phyloP scores from a whole-genome alignment of 805 yeast genomes.

The Pichia exigua region DNA sequence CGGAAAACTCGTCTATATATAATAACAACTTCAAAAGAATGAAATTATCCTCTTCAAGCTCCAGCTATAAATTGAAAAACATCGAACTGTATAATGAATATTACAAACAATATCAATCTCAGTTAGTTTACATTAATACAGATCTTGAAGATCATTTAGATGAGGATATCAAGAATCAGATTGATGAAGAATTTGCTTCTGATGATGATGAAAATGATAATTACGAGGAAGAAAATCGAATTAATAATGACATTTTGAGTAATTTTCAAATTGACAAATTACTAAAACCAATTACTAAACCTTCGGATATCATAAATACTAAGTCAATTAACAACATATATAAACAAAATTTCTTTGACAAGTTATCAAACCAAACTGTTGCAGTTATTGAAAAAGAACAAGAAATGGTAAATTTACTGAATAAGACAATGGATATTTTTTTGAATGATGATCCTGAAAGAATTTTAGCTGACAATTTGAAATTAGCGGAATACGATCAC shows the following conservation, averaged over 20 bases:
- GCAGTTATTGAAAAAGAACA: constrained; percentile 79
- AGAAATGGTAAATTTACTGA: constrained; percentile 59
- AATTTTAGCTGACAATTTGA: constrained; percentile 54
- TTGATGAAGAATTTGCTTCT: constrained; percentile 24
- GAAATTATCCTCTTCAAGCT: constrained; percentile 18
- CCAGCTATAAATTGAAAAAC: constrained; percentile 16
- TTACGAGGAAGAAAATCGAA: constrained; percentile 1
- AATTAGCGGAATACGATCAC: constrained; percentile 64
- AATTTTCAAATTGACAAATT: constrained; percentile 49
- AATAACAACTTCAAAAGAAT: constrained; percentile 22
- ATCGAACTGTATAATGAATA: constrained; percentile 14
- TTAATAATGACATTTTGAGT: constrained; percentile 31
- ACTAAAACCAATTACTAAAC: constrained; percentile 71
- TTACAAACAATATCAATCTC: constrained; percentile 14
- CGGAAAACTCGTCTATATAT: not conserved
- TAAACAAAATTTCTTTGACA: constrained; percentile 44
- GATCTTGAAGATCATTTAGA: constrained; percentile 16
- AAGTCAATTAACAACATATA: constrained; percentile 63
- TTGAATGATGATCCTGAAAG: constrained; percentile 81
- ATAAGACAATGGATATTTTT: constrained; percentile 66
- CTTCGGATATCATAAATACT: constrained; percentile 69
- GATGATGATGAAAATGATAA: constrained; percentile 15
- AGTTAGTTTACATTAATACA: constrained; percentile 22
- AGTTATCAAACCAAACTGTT: constrained; percentile 64
- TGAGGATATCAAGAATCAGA: constrained; percentile 19